These are phyloP conservation scores for Gardenia jasminoides DNA, from an alignment of 257 asterid genomes.

Conservation along the genomic window DNA sequence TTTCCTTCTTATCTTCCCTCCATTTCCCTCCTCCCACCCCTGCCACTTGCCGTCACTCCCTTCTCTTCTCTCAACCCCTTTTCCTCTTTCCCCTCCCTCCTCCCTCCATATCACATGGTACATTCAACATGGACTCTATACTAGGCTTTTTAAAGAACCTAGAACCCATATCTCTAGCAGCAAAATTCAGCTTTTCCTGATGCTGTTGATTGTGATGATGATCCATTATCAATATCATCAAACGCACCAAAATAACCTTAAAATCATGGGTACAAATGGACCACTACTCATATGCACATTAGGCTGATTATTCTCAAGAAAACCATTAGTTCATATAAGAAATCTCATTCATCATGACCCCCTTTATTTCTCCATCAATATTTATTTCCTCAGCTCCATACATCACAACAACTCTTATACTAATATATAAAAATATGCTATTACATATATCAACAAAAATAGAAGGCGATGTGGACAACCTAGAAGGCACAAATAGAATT, in stretches of 20 bases:
- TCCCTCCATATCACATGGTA: too few relatives aligned
- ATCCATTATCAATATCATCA: constrained; percentile 13
- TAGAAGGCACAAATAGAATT: constrained; percentile 5
- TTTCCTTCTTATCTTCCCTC: too few relatives aligned
- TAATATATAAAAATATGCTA: background rate
- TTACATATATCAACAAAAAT: background rate
- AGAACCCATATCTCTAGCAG: constrained; percentile 13
- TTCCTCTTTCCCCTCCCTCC: too few relatives aligned
- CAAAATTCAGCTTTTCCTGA: constrained; percentile 6
- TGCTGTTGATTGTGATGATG: constrained; percentile 1
- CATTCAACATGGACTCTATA: constrained; percentile 11
- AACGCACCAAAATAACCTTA: constrained; percentile 22
- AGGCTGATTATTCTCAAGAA: constrained; percentile 12
- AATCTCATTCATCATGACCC: constrained; percentile 4
- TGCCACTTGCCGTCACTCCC: too few relatives aligned
- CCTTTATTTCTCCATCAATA: background rate
- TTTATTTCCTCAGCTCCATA: background rate
- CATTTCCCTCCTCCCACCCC: too few relatives aligned
- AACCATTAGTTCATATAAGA: background rate
- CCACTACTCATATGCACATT: constrained; percentile 3
- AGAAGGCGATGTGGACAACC: background rate
- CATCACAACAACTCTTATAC: background rate
- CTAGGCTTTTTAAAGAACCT: constrained; percentile 6
- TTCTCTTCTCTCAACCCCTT: too few relatives aligned
- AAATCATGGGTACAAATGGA: constrained; percentile 10